Evolutionary conservation across 1,284 basidiomycete genomes (phyloP).

Genomic region (Vanrija sp.): DNA sequence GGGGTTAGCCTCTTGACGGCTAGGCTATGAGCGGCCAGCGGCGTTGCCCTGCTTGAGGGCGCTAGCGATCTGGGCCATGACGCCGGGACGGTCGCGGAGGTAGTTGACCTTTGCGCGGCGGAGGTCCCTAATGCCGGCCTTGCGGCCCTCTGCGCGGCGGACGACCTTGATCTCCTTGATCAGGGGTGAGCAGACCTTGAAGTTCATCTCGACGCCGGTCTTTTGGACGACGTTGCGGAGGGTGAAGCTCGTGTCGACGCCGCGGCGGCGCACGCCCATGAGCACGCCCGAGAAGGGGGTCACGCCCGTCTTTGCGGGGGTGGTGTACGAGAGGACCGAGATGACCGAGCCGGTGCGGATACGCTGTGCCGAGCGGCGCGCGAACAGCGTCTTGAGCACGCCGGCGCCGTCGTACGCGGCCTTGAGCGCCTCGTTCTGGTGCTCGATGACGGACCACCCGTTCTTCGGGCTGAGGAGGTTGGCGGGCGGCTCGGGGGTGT

Average conservation of each 20-base stretch:
- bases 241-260: conserved; percentile 74
- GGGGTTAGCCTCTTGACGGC: too few relatives aligned
- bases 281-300: conserved; percentile 80
- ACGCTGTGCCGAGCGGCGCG: conserved; percentile 62
- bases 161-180: conserved; percentile 75
- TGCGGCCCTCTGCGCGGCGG: conserved; percentile 39
- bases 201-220: conserved; percentile 85
- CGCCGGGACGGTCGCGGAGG: conserved; percentile 41
- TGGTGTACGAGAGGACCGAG: conserved; percentile 57
- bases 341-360: conserved; percentile 76
- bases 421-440: conserved; percentile 64
- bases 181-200: conserved; percentile 76
- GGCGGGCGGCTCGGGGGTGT: conserved; percentile 43
- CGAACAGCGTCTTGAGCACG: conserved; percentile 66
- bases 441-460: conserved; percentile 74
- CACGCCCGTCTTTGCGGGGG: conserved; percentile 56
- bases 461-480: conserved; percentile 52
- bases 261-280: conserved; percentile 70
- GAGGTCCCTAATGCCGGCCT: conserved; percentile 34
- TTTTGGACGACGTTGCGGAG: conserved; percentile 82
- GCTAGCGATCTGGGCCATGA: conserved; percentile 44
- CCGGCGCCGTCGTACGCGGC: conserved; percentile 64
- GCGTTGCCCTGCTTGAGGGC: conserved; percentile 31
- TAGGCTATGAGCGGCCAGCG: too few relatives aligned
- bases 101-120: conserved; percentile 45